phyloP scores from a whole-genome alignment of 1,284 basidiomycete species.

The Lentinus polychrous region DNA sequence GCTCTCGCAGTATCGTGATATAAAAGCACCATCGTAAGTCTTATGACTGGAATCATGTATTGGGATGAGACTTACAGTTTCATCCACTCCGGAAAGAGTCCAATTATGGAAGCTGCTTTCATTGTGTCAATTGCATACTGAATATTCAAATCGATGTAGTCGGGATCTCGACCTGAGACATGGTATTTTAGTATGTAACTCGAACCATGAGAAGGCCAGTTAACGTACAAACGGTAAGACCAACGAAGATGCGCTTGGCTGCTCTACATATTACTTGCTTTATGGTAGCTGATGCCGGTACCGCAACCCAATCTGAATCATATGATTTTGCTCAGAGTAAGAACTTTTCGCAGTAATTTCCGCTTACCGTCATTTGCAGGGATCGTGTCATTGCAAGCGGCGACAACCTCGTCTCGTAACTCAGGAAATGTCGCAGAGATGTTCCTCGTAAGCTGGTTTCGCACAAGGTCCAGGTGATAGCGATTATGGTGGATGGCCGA shows the following conservation, averaged over 20 bases:
- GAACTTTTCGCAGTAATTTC: no score
- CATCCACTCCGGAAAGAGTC: constrained; percentile 29
- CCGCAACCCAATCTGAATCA: constrained; percentile 16
- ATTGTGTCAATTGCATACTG: constrained; percentile 31
- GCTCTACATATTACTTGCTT: constrained; percentile 19
- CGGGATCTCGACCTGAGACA: constrained; percentile 27
- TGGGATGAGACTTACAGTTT: constrained; percentile 32
- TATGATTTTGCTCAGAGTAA: not conserved
- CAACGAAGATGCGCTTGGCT: constrained; percentile 23
- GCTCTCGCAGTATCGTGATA: no score
- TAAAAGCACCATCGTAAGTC: no score
- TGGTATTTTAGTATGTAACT: not conserved
- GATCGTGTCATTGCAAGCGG: constrained; percentile 27
- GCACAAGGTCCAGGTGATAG: constrained; percentile 32
- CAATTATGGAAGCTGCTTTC: constrained; percentile 25
- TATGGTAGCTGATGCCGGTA: constrained; percentile 11
- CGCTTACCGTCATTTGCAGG: constrained; percentile 14
- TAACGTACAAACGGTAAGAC: constrained; percentile 20
- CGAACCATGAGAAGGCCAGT: not conserved
- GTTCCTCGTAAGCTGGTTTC: constrained; percentile 31
- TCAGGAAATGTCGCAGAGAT: constrained; percentile 28
- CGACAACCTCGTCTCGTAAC: constrained; percentile 31
- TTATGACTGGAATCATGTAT: no score
- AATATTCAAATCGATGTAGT: constrained; percentile 31
- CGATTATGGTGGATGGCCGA: constrained; percentile 24